phyloP scores from a whole-genome alignment of 1,139 yeast genomes.

The Pichia sp. region DNA sequence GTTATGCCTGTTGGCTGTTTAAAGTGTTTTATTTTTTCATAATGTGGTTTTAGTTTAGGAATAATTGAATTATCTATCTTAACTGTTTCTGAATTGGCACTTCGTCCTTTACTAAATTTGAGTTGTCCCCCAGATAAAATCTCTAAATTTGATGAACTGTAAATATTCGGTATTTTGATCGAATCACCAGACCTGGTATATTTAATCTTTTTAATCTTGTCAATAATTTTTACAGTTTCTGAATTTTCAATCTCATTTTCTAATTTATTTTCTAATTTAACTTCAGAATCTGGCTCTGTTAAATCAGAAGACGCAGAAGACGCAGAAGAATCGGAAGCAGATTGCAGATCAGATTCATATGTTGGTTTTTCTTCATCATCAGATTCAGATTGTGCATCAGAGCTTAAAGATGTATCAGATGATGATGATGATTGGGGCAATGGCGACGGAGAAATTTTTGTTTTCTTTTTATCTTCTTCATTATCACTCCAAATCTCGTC shows the following conservation, averaged over 20 bases:
- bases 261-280: no score
- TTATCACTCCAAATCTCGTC: not conserved
- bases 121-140: slow-evolving; percentile 9
- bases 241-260: not conserved
- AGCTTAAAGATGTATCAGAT: not conserved
- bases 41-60: slow-evolving; percentile 13
- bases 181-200: not conserved
- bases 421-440: not conserved
- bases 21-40: slow-evolving; percentile 9
- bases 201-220: not conserved
- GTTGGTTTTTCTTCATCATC: not conserved
- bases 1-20: slow-evolving; percentile 19
- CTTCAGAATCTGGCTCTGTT: not conserved
- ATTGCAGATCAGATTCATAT: no score
- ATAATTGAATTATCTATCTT: slow-evolving; percentile 14
- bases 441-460: not conserved
- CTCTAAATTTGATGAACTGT: slow-evolving; percentile 11
- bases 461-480: not conserved
- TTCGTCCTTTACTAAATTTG: slow-evolving; percentile 6
- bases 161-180: slow-evolving; percentile 6
- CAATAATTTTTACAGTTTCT: no score
- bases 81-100: not conserved
- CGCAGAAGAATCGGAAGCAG: no score
- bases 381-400: not conserved
- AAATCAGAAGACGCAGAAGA: not conserved